Percentiles rank a stretch among this genome's conserved stretches.
Evolutionary conservation across 495 filamentous ascomycete genomes (phyloP).

Genomic region (Penicillium robsamsonii): DNA sequence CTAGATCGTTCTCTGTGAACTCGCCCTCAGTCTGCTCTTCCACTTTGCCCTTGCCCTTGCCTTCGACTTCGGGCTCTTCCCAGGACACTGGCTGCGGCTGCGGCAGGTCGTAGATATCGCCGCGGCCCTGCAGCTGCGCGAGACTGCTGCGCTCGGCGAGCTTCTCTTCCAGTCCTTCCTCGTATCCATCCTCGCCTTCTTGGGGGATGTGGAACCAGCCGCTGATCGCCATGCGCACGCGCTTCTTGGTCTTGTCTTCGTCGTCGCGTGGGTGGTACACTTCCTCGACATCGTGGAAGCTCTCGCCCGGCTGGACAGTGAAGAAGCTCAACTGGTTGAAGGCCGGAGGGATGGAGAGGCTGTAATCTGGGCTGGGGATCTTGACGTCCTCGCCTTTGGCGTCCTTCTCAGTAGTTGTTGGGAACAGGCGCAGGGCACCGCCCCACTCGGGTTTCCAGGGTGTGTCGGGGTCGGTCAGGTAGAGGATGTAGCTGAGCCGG

Average conservation of each 20-base stretch:
- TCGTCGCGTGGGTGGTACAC: constrained; percentile 73
- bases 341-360: constrained; percentile 79
- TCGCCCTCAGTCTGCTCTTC: constrained; percentile 47
- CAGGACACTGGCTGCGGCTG: constrained; percentile 56
- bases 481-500: constrained; percentile 93
- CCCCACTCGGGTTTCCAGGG: constrained; percentile 95
- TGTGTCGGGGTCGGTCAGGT: constrained; percentile 86
- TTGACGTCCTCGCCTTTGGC: constrained; percentile 63
- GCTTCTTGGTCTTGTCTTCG: constrained; percentile 61
- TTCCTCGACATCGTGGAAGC: constrained; percentile 98
- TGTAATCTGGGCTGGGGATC: constrained; percentile 71
- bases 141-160: constrained; percentile 85
- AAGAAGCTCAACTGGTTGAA: constrained; percentile 99
- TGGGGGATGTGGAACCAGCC: constrained; percentile 99
- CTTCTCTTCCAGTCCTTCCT: constrained; percentile 82
- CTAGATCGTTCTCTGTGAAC: constrained; percentile 72
- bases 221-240: constrained; percentile 94
- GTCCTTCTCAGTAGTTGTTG: constrained; percentile 66
- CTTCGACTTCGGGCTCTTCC: constrained; percentile 29
- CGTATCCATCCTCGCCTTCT: constrained; percentile 88
- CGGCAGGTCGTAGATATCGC: constrained; percentile 81
- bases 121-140: constrained; percentile 86
- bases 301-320: constrained; percentile 92
- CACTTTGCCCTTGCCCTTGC: constrained; percentile 44
- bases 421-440: constrained; percentile 85